These are phyloP conservation scores for Diaporthe sp. DNA, from an alignment of 2,329 filamentous ascomycete genomes.

Conservation along the genomic window DNA sequence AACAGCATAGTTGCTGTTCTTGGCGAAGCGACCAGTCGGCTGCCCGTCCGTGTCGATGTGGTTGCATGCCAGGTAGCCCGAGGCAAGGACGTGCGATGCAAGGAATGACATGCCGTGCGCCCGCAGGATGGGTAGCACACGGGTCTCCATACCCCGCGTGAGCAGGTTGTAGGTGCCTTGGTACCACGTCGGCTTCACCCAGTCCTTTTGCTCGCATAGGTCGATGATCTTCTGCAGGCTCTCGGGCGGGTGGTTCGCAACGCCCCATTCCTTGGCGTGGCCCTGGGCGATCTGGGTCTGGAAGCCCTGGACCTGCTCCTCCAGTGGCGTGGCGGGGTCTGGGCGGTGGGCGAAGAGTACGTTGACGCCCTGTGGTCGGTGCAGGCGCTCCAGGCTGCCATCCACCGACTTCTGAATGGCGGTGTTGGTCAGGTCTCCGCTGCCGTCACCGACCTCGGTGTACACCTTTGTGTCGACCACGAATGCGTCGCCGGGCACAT, in stretches of 20 bases:
- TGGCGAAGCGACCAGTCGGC: slow-evolving; percentile 45
- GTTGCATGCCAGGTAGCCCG: slow-evolving; percentile 53
- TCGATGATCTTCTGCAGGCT: slow-evolving; percentile 50
- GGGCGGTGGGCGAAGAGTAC: slow-evolving; percentile 54
- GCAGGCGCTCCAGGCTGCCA: slow-evolving; percentile 49
- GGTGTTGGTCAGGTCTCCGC: slow-evolving; percentile 47
- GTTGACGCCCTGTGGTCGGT: slow-evolving; percentile 45
- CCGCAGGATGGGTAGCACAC: slow-evolving; percentile 53
- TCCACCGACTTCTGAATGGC: slow-evolving; percentile 47
- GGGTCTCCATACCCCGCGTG: slow-evolving; percentile 52
- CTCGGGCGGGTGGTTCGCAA: slow-evolving; percentile 52
- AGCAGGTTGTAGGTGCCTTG: slow-evolving; percentile 56
- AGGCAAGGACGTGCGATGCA: slow-evolving; percentile 36
- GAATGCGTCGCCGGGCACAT: slow-evolving; percentile 45
- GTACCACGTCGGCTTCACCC: slow-evolving; percentile 54
- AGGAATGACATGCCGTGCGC: slow-evolving; percentile 48
- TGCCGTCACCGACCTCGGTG: slow-evolving; percentile 48
- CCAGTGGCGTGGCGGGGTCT: slow-evolving; percentile 51
- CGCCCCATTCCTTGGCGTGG: slow-evolving; percentile 52
- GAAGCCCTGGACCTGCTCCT: slow-evolving; percentile 52
- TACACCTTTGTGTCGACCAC: slow-evolving; percentile 53
- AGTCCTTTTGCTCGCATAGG: slow-evolving; percentile 51
- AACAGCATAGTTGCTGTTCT: slow-evolving; percentile 47
- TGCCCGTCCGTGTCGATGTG: slow-evolving; percentile 46
- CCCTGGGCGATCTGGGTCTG: slow-evolving; percentile 49